Evolutionary conservation across 768 basidiomycete genomes (phyloP).

Genomic region (Trametes cubensis): DNA sequence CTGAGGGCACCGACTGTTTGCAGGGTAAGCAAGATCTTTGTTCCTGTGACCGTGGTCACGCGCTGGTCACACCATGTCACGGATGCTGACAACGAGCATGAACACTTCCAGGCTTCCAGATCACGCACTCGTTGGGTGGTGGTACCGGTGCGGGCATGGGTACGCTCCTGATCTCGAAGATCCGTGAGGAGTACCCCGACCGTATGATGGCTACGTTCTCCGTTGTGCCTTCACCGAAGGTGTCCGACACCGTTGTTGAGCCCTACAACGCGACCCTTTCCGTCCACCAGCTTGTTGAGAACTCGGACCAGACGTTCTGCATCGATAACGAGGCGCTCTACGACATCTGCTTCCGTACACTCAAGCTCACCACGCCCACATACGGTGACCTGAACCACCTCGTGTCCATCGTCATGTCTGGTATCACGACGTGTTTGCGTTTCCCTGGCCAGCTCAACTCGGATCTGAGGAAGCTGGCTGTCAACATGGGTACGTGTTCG

Average conservation of each 20-base stretch:
- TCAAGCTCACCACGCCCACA: constrained; percentile 93
- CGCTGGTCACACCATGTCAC: constrained; percentile 13
- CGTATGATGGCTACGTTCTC: constrained; percentile 99
- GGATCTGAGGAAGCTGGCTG: constrained; percentile 95
- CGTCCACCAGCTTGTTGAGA: constrained; percentile 98
- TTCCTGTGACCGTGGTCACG: constrained; percentile 17
- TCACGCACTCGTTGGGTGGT: constrained; percentile 98
- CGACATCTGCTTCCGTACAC: constrained; percentile 98
- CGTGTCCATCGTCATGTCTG: constrained; percentile 97
- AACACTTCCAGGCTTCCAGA: constrained; percentile 85
- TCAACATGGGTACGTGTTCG: constrained; percentile 89
- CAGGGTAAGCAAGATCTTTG: constrained; percentile 65
- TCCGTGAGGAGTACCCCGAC: constrained; percentile 98
- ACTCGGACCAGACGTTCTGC: constrained; percentile 99
- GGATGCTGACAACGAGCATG: constrained; percentile 11
- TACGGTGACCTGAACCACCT: constrained; percentile 98
- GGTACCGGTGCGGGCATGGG: constrained; percentile 99
- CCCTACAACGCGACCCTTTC: constrained; percentile 99
- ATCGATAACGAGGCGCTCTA: constrained; percentile 99
- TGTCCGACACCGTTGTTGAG: constrained; percentile 99
- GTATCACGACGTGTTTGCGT: constrained; percentile 97
- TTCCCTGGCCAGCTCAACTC: constrained; percentile 99
- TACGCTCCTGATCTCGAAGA: constrained; percentile 97
- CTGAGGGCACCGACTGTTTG: constrained; percentile 95
- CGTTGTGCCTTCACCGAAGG: constrained; percentile 95